These are phyloP conservation scores for Cetraspora pellucida DNA, from an alignment of 192 early-diverging fungal species.

Conservation along the genomic window DNA sequence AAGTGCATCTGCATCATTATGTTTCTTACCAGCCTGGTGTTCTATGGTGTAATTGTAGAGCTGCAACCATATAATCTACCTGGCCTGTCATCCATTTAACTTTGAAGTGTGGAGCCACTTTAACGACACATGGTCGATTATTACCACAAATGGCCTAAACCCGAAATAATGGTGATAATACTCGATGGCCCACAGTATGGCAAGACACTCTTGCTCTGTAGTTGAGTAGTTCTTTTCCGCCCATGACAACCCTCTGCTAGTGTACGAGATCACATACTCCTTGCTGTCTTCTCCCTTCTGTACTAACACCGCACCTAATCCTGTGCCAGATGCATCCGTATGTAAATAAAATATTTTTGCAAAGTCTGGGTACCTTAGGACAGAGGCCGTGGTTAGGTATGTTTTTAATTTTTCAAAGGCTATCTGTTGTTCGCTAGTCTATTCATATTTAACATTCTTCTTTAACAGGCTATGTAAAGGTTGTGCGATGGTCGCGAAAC, in stretches of 20 bases:
- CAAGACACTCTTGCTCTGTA: background rate
- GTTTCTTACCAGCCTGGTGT: too few relatives aligned
- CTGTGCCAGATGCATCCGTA: background rate
- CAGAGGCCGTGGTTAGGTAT: background rate
- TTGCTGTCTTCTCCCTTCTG: constrained; percentile 17
- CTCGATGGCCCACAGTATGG: background rate
- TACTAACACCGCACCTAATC: constrained; percentile 8
- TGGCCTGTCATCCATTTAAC: background rate
- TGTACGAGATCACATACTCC: constrained; percentile 6
- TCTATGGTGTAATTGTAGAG: too few relatives aligned
- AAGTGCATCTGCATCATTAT: too few relatives aligned
- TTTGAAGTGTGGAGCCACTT: background rate
- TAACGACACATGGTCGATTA: background rate
- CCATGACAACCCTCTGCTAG: background rate
- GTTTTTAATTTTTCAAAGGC: constrained; percentile 10
- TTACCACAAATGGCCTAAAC: background rate
- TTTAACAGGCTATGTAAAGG: background rate
- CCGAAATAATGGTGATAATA: background rate
- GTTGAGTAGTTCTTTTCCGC: background rate
- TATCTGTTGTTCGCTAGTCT: background rate
- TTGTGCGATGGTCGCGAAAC: accelerated
- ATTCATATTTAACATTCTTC: constrained; percentile 10
- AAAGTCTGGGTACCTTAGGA: background rate
- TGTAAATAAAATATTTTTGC: background rate
- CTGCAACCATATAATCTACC: too few relatives aligned